Evolutionary conservation across 2,329 filamentous ascomycete species (phyloP), one percentile per base, ranked within the genome.

Genomic region (Epichloe sibirici): DNA sequence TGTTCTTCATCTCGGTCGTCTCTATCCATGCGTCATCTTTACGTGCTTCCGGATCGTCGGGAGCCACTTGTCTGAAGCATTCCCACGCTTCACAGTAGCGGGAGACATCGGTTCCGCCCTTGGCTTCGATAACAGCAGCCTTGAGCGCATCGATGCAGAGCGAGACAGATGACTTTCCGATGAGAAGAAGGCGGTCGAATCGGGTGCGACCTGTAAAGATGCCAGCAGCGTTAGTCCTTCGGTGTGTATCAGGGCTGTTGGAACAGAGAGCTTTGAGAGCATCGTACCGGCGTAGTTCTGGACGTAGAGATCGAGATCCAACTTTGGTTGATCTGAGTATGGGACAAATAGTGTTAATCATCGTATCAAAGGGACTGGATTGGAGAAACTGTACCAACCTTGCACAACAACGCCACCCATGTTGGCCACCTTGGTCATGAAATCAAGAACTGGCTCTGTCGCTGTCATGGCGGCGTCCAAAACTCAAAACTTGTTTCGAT

Each of bases 221-320:
- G 23, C 23, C 43, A 28, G 48, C 40, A 40, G 42, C 23, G 34
- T 50, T 40, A 47, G 48, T 31, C 34, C 21, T 21, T 21, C n/a
- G 23, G n/a, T 21, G 25, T 15, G 40, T 34, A 15, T 28, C 21
- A 17, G 28, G 15, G 23, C n/a, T 25, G 2, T 23, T 38, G 17
- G 25, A 6, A 40, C 9, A 23, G 21, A 45, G 34, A 11, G 7
- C 21, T 17, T 37, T 12, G 15, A 46, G 15, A 23, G 37, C 46
- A 5, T 58, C 72, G 45, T 70, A 90, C 90, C 89, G 65, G 75
- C 77, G 69, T 97, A 98, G 65, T 96, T 95, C 58, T 85, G 78
- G 48, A 95, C 86, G 68, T 96, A 97, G 39, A 86, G 81, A 56
- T 96, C 89, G 43, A 98, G 78, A 62, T 97, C 93, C 60, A 97